These are phyloP conservation scores for Truncatella angustata DNA, from an alignment of 2,329 filamentous ascomycete species.

Conservation along the genomic window DNA sequence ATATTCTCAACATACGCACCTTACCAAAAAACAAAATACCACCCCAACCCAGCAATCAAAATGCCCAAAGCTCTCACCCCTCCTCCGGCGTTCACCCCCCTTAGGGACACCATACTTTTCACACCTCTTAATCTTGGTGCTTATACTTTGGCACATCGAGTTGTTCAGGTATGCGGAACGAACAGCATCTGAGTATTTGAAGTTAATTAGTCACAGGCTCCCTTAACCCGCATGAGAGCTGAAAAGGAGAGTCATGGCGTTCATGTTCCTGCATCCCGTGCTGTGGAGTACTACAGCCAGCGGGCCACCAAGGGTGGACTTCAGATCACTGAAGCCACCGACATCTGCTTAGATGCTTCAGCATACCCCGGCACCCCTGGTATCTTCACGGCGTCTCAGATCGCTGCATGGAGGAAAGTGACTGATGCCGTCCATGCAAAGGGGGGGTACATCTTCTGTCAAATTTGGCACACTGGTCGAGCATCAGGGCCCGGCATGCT, in stretches of 20 bases:
- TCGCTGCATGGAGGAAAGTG: conserved; percentile 54
- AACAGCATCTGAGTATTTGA: not conserved
- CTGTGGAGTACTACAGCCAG: conserved; percentile 22
- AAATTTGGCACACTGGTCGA: conserved; percentile 59
- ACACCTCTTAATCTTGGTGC: conserved; percentile 32
- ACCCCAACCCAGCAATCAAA: not conserved
- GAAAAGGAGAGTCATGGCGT: conserved; percentile 31
- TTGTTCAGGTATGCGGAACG: conserved; percentile 29
- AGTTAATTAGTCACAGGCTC: conserved; percentile 16
- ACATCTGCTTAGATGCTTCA: conserved; percentile 45
- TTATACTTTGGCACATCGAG: conserved; percentile 31
- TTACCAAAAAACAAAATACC: not conserved
- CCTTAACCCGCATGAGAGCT: conserved; percentile 29
- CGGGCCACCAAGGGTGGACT: conserved; percentile 31
- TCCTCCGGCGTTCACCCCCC: conserved; percentile 10
- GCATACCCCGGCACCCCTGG: conserved; percentile 49
- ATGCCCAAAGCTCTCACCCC: conserved; percentile 6
- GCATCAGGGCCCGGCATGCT: conserved; percentile 34
- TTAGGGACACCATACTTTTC: conserved; percentile 30
- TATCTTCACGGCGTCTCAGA: conserved; percentile 50
- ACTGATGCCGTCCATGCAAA: conserved; percentile 59
- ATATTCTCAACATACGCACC: not conserved
- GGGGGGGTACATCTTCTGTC: conserved; percentile 55
- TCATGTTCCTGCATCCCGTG: conserved; percentile 29
- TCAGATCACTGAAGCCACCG: conserved; percentile 55